Evolutionary conservation across 805 yeast genomes (phyloP).

Genomic region (Cyberlindnera sargentensis): DNA sequence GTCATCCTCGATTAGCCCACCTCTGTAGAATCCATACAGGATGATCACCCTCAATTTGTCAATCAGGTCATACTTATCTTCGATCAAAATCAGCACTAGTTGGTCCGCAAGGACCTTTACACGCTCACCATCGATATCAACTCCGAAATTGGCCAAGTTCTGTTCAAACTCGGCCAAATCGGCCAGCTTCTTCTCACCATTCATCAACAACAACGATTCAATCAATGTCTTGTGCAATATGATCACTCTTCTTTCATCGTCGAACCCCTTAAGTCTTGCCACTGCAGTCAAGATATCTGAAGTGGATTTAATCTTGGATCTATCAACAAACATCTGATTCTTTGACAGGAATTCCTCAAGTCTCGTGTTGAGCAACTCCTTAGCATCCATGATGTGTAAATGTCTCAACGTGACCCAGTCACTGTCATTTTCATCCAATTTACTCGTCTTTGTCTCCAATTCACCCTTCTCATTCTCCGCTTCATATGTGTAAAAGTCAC

Average conservation of each 20-base stretch:
- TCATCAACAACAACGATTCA: slow-evolving; percentile 56
- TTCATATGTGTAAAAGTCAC: slow-evolving; percentile 43
- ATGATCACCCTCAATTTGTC: slow-evolving; percentile 74
- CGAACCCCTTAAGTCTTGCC: slow-evolving; percentile 61
- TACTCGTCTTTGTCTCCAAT: slow-evolving; percentile 37
- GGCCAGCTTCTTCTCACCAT: slow-evolving; percentile 52
- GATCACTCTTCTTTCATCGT: slow-evolving; percentile 55
- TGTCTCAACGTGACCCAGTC: slow-evolving; percentile 71
- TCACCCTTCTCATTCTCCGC: slow-evolving; percentile 48
- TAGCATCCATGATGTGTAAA: slow-evolving; percentile 67
- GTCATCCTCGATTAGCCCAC: slow-evolving; percentile 73
- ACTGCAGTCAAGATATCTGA: slow-evolving; percentile 71
- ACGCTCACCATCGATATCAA: slow-evolving; percentile 58
- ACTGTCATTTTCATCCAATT: slow-evolving; percentile 53
- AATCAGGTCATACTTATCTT: slow-evolving; percentile 41
- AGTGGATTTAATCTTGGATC: slow-evolving; percentile 55
- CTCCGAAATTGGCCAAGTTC: slow-evolving; percentile 65
- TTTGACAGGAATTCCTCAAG: slow-evolving; percentile 61
- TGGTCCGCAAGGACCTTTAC: slow-evolving; percentile 54
- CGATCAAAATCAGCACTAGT: slow-evolving; percentile 46
- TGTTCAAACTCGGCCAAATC: slow-evolving; percentile 85
- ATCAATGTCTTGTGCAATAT: slow-evolving; percentile 54
- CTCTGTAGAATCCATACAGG: slow-evolving; percentile 72
- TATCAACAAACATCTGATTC: slow-evolving; percentile 70
- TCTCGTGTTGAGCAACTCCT: slow-evolving; percentile 49